A percentile compares a stretch with the other conserved stretches of the same genome.
Evolutionary conservation across 345 rosid species (phyloP).

Genomic region (Bruguiera sexangula): DNA sequence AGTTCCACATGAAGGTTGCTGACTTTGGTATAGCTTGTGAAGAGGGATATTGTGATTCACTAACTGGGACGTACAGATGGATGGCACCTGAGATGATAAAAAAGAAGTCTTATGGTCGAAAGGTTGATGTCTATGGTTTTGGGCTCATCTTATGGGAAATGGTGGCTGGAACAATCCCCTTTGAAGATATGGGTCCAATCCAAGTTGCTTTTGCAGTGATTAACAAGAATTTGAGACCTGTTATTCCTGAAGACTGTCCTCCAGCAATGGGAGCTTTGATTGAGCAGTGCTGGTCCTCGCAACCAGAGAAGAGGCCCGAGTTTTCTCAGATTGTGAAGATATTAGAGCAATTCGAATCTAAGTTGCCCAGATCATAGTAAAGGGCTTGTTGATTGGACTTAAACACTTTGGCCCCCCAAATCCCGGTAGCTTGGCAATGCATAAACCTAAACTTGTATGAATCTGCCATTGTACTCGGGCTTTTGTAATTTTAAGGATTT

Average conservation of each 20-base stretch:
- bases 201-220: constrained; percentile 99
- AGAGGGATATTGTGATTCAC: constrained; percentile 63
- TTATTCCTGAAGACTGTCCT: constrained; percentile 66
- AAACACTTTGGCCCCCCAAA: constrained; percentile 66
- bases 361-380: constrained; percentile 71
- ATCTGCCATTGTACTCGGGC: constrained; percentile 26
- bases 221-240: constrained; percentile 87
- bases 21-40: constrained; percentile 98
- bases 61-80: constrained; percentile 97
- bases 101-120: constrained; percentile 69
- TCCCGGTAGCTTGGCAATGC: constrained; percentile 32
- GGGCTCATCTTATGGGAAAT: constrained; percentile 96
- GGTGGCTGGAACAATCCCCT: constrained; percentile 84
- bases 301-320: constrained; percentile 88
- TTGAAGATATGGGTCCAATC: constrained; percentile 93
- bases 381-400: constrained; percentile 74
- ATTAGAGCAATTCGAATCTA: constrained; percentile 61
- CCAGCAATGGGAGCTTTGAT: constrained; percentile 72
- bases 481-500: constrained; percentile 43
- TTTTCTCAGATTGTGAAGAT: constrained; percentile 93
- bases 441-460: constrained; percentile 68
- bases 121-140: constrained; percentile 90
- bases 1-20: constrained; percentile 75
- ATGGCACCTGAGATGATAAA: constrained; percentile 99
- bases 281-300: constrained; percentile 86